Percentiles rank a stretch among this genome's conserved stretches.
Evolutionary conservation across 2,329 filamentous ascomycete species (phyloP).

Genomic region (Colletotrichum caudatum): DNA sequence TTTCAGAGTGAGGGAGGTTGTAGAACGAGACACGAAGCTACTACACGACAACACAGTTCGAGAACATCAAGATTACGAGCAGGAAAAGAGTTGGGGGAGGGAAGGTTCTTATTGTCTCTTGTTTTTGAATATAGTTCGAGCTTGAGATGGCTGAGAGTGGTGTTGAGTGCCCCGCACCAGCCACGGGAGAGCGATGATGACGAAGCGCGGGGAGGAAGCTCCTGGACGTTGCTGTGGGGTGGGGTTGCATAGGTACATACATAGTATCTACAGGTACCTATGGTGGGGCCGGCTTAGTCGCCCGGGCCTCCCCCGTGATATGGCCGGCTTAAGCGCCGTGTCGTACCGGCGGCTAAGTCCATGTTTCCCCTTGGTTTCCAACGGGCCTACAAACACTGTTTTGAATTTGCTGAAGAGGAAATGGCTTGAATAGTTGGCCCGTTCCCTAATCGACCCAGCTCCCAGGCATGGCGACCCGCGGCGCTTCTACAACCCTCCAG

Average conservation of each 20-base stretch:
- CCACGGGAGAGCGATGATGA: not conserved
- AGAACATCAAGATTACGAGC: not conserved
- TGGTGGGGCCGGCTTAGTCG: not conserved
- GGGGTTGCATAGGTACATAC: not conserved
- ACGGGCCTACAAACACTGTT: not conserved
- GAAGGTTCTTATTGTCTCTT: not conserved
- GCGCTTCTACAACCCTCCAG: slow-evolving; percentile 44
- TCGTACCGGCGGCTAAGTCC: not conserved
- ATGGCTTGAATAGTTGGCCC: not conserved
- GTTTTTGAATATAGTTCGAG: not conserved
- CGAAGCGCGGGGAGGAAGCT: not conserved
- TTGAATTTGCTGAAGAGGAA: not conserved
- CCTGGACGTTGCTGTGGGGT: not conserved
- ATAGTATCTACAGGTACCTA: too few species aligned
- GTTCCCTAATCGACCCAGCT: slow-evolving; percentile 45
- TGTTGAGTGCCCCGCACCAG: not conserved
- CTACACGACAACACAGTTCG: not conserved
- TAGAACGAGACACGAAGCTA: not conserved
- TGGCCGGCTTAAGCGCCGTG: not conserved
- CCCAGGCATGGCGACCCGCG: slow-evolving; percentile 44
- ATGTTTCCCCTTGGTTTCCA: not conserved
- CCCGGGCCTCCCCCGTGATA: not conserved
- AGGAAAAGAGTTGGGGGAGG: not conserved
- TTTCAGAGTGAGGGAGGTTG: too few species aligned
- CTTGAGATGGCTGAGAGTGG: not conserved